Evolutionary conservation across 2,329 filamentous ascomycete genomes (phyloP).

Genomic region (Diaporthe ampelina): DNA sequence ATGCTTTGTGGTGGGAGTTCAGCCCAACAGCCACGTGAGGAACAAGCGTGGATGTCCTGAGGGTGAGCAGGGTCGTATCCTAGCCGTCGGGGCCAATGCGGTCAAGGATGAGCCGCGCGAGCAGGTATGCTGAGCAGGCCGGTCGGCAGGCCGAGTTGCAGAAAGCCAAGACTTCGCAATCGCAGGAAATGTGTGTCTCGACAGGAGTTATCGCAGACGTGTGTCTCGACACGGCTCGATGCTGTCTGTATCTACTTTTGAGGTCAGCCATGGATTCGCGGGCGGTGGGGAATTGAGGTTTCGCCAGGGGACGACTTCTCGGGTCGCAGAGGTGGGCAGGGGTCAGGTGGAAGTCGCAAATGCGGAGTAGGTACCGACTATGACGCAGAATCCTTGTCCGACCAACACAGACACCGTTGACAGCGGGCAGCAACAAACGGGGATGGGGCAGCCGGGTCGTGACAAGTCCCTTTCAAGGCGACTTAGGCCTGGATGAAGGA

Average conservation of each 20-base stretch:
- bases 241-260: conserved; percentile 23
- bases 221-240: conserved; percentile 2
- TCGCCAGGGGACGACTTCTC: conserved; percentile 19
- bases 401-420: conserved; percentile 22
- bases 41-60: conserved; percentile 39
- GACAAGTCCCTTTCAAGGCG: neutral
- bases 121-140: conserved; percentile 12
- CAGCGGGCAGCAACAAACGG: conserved; percentile 12
- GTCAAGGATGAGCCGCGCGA: conserved; percentile 16
- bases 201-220: neutral
- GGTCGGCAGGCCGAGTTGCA: conserved; percentile 11
- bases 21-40: conserved; percentile 42
- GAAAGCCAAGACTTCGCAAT: conserved; percentile 4
- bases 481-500: conserved; percentile 9
- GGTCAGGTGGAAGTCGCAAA: conserved; percentile 26
- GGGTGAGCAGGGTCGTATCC: conserved; percentile 40
- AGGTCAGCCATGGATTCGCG: conserved; percentile 23
- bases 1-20: conserved; percentile 38
- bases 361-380: conserved; percentile 36
- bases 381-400: conserved; percentile 36
- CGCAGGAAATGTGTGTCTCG: neutral
- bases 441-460: neutral
- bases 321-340: conserved; percentile 24
- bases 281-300: conserved; percentile 16
- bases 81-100: conserved; percentile 31